Base-by-base conservation (phyloP, 495 filamentous ascomycete species). In the Evansstolkia leycettana region DNA sequence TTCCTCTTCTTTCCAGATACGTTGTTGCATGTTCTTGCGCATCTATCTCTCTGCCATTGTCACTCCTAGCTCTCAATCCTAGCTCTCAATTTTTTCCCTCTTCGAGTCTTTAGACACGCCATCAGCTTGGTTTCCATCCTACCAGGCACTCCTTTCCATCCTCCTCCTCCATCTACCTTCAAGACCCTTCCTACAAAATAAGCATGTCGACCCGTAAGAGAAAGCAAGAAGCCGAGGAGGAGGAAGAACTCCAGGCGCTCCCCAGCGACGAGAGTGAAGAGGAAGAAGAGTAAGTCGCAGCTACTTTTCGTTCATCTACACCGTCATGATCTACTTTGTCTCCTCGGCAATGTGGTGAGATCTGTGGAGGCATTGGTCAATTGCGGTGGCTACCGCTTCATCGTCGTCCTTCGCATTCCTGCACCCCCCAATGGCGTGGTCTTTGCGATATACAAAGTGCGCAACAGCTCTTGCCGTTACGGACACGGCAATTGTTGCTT, bases 121-220 rank as follows among this genome's bases (percentile, higher is more conserved):
- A n/a, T n/a, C n/a, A n/a, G n/a, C n/a, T n/a, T n/a, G n/a, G n/a
- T n/a, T n/a, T n/a, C 29, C 4, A 10, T 31, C 32, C 41, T 34
- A 18, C 16, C 31, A 37, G 18, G 17, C 16, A 9, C 34, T 25
- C 20, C 24, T 25, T 32, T 13, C 19, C 33, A 35, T 38, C 18
- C 30, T 30, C 29, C 34, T 34, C 18, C 26, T 37, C 38, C 33
- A 33, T 36, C 31, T 33, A 32, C 26, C n/a, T 23, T 26, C n/a
- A n/a, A 31, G 23, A 19, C 13, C 17, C 5, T 19, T 17, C 14
- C 7, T 19, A 33, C 5, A 34, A 32, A 41, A 36, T 28, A 42
- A 55, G 38, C 14, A 75, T 77, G 72, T 68, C 72, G 10, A 75
- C 74, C 46, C 69, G 74, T 53, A 78, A 78, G 67, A 70, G 74